A percentile compares a stretch with the other conserved stretches of the same genome.
Conservation (phyloP, 495 filamentous ascomycete genomes). For the Margaritispora aquatica region DNA sequence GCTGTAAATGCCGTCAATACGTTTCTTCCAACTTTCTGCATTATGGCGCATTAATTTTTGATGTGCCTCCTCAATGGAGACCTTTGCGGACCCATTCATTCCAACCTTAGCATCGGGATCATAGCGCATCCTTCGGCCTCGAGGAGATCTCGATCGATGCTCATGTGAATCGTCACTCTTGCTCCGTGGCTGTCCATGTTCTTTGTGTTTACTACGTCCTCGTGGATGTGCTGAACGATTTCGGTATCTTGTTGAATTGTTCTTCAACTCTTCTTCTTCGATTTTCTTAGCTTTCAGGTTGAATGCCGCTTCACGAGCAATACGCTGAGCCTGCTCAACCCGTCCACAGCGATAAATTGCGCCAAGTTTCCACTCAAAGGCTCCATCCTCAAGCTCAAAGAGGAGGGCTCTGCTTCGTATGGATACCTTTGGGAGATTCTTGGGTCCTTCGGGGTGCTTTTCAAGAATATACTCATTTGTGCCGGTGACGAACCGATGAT, state of each 20-base stretch:
- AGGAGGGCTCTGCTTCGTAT: slow-evolving; percentile 73
- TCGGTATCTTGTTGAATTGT: slow-evolving; percentile 36
- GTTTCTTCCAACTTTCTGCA: slow-evolving; percentile 84
- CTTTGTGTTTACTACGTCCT: slow-evolving; percentile 31
- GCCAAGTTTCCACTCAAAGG: slow-evolving; percentile 95
- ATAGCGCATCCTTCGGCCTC: slow-evolving; percentile 45
- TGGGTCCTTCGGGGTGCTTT: slow-evolving; percentile 77
- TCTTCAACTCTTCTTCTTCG: slow-evolving; percentile 54
- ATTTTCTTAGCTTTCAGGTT: slow-evolving; percentile 80
- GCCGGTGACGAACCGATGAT: slow-evolving; percentile 81
- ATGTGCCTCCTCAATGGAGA: slow-evolving; percentile 68
- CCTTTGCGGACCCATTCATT: slow-evolving; percentile 60
- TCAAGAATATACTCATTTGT: slow-evolving; percentile 82
- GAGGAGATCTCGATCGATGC: slow-evolving; percentile 21
- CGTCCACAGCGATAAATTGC: slow-evolving; percentile 86
- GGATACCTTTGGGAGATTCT: slow-evolving; percentile 76
- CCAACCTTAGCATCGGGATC: slow-evolving; percentile 66
- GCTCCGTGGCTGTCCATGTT: slow-evolving; percentile 37
- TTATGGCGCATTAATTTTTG: slow-evolving; percentile 72
- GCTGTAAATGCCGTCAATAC: slow-evolving; percentile 71
- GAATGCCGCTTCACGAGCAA: slow-evolving; percentile 88
- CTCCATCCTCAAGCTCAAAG: slow-evolving; percentile 90
- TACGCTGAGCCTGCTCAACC: slow-evolving; percentile 79
- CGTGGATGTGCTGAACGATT: slow-evolving; percentile 43
- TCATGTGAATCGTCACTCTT: slow-evolving; percentile 42